phyloP scores from a whole-genome alignment of 345 rosid species.

The rapeseed (Brassica napus) region DNA sequence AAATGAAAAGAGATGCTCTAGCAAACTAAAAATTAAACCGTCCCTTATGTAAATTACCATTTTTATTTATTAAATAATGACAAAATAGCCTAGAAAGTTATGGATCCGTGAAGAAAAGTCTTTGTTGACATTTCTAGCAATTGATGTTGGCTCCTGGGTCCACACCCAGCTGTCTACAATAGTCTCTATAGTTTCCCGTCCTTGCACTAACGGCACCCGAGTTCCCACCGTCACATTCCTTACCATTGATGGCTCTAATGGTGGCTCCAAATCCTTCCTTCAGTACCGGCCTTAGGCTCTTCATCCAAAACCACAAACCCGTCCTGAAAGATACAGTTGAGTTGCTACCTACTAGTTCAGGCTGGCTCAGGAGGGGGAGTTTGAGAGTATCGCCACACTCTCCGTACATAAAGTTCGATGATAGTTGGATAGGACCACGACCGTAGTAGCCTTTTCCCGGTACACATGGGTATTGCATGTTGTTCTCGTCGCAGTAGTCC shows the following conservation, averaged over 20 bases:
- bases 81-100: not conserved
- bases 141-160: conserved; percentile 21
- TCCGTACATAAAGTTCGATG: conserved; percentile 66
- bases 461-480: conserved; percentile 58
- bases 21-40: not conserved
- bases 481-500: conserved; percentile 47
- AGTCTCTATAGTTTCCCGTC: conserved; percentile 41
- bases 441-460: conserved; percentile 51
- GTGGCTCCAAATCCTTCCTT: conserved; percentile 59
- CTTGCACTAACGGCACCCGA: conserved; percentile 44
- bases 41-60: not conserved
- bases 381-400: conserved; percentile 43
- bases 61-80: not conserved
- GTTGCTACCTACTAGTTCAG: conserved; percentile 48
- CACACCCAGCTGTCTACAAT: conserved; percentile 47
- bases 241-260: conserved; percentile 50
- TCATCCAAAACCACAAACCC: conserved; percentile 63
- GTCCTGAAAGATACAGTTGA: conserved; percentile 49
- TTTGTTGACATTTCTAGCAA: not conserved
- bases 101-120: not conserved
- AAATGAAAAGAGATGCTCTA: not conserved
- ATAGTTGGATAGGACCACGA: conserved; percentile 58
- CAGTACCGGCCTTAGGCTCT: conserved; percentile 41
- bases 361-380: conserved; percentile 44
- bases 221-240: conserved; percentile 49